Conservation (phyloP, 129 eudicot species). For the Kitagawia praeruptora region DNA sequence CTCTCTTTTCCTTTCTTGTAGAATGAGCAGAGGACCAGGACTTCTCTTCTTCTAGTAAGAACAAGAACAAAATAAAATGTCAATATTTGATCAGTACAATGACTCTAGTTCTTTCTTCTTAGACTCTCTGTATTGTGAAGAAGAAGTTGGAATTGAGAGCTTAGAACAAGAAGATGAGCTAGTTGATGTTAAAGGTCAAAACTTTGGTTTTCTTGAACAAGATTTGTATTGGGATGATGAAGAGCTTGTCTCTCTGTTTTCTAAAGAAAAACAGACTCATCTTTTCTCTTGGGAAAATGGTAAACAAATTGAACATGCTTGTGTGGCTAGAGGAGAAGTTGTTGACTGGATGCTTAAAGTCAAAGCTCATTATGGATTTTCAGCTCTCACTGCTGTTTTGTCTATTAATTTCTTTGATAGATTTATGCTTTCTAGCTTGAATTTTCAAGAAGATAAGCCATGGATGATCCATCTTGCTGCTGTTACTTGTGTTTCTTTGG, state of each 20-base stretch:
- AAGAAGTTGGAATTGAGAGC: conserved; percentile 37
- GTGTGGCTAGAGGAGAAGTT: conserved; percentile 45
- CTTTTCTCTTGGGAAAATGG: neutral
- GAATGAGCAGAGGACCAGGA: conserved; percentile 25
- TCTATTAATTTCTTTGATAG: conserved; percentile 75
- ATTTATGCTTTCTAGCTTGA: conserved; percentile 36
- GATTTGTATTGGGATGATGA: conserved; percentile 88
- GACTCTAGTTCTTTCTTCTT: conserved; percentile 25
- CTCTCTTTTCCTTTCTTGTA: conserved; percentile 30
- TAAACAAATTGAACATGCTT: conserved; percentile 3
- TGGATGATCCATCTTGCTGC: conserved; percentile 90
- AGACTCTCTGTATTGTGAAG: conserved; percentile 74
- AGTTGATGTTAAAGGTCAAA: neutral
- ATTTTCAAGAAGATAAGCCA: conserved; percentile 55
- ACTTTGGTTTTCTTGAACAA: conserved; percentile 15
- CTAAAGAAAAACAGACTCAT: conserved; percentile 45
- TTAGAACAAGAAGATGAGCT: conserved; percentile 7
- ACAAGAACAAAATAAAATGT: conserved; percentile 14
- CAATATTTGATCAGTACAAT: conserved; percentile 11
- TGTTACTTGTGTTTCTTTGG: conserved; percentile 78
- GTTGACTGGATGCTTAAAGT: conserved; percentile 81
- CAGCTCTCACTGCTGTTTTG: conserved; percentile 62
- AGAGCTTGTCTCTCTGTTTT: conserved; percentile 58
- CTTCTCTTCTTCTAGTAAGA: conserved; percentile 26
- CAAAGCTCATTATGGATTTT: conserved; percentile 51